Evolutionary conservation across 2,329 filamentous ascomycete species (phyloP).

Genomic region (Xylariales sp.): DNA sequence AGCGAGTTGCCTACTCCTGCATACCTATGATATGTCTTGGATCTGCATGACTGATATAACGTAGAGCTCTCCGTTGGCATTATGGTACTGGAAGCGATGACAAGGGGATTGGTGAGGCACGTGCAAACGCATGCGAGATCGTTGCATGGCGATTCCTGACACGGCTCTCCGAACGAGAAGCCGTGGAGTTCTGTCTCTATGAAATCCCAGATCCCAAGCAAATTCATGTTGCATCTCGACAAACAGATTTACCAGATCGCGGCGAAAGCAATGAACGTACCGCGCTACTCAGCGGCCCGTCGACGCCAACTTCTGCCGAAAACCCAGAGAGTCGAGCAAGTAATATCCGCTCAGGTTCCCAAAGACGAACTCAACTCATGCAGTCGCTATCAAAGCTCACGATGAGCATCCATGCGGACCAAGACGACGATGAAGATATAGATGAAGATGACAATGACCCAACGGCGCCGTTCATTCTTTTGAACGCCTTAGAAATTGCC

Average conservation of each 20-base stretch:
- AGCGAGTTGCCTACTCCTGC: too few species aligned
- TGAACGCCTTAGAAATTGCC: conserved; percentile 79
- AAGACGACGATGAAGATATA: conserved; percentile 37
- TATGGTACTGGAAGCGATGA: conserved; percentile 61
- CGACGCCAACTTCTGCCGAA: conserved; percentile 11
- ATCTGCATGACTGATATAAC: too few species aligned
- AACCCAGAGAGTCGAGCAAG: conserved; percentile 19
- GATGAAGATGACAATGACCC: conserved; percentile 55
- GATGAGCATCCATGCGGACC: conserved; percentile 36
- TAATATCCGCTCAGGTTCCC: conserved; percentile 32
- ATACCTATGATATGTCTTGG: too few species aligned
- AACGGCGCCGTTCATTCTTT: conserved; percentile 66
- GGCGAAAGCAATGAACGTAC: conserved; percentile 44
- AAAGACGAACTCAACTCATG: conserved; percentile 44
- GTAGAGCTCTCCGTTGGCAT: conserved; percentile 69
- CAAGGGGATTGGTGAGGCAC: conserved; percentile 61
- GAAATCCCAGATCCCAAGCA: conserved; percentile 53
- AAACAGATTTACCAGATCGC: conserved; percentile 25
- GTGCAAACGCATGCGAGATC: conserved; percentile 73
- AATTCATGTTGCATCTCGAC: not conserved
- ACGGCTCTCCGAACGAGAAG: conserved; percentile 66
- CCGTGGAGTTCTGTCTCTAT: conserved; percentile 68
- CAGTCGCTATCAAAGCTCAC: conserved; percentile 53
- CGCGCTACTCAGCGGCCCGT: conserved; percentile 37
- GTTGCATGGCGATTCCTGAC: conserved; percentile 75